Evolutionary conservation across 495 filamentous ascomycete species (phyloP).

Genomic region (Gamarada debralockiae): DNA sequence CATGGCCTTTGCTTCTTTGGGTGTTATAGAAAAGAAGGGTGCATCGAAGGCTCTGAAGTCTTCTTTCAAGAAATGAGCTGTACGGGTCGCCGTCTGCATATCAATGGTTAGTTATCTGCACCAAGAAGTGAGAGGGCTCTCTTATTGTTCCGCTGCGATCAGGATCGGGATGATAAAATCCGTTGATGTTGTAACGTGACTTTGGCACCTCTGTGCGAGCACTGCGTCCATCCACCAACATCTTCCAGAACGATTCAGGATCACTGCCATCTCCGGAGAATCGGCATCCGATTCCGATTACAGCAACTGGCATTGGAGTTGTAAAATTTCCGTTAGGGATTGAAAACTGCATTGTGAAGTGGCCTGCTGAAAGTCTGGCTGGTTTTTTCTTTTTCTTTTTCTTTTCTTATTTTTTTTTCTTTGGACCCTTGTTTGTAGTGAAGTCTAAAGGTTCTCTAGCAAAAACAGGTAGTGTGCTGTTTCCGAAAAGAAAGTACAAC

Average conservation of each 20-base stretch:
- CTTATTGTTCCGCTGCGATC: neutral
- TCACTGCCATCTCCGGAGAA: constrained; percentile 51
- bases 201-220: constrained; percentile 36
- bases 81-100: too few species aligned
- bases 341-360: too few species aligned
- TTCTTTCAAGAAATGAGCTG: too few species aligned
- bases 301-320: constrained; percentile 50
- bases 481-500: too few species aligned
- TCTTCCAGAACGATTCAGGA: constrained; percentile 52
- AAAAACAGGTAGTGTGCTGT: too few species aligned
- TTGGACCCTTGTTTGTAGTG: too few species aligned
- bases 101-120: neutral
- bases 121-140: neutral
- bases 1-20: constrained; percentile 49
- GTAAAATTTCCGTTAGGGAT: too few species aligned
- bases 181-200: constrained; percentile 46
- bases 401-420: too few species aligned
- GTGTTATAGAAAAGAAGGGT: constrained; percentile 47
- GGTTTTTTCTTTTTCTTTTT: too few species aligned
- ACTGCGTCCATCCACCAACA: constrained; percentile 42
- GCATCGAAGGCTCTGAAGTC: too few species aligned
- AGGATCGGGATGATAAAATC: constrained; percentile 38
- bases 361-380: too few species aligned
- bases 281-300: constrained; percentile 55
- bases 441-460: too few species aligned